phyloP scores from a whole-genome alignment of 352 stramenopile genomes.

The Discostella stelligera region DNA sequence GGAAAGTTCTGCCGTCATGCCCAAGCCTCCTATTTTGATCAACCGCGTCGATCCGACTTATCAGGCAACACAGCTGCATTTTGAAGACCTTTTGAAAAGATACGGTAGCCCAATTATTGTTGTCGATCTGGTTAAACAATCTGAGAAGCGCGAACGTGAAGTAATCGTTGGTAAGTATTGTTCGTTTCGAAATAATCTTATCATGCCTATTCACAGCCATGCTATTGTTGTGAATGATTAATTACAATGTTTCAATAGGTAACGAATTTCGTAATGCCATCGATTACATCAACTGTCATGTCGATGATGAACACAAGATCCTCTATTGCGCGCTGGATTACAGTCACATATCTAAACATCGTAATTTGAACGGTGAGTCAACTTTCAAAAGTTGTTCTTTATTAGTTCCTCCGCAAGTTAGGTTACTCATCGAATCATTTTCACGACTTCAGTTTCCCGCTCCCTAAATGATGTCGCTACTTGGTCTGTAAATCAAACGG shows the following conservation, averaged over 20 bases:
- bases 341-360: conserved; percentile 90
- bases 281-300: conserved; percentile 95
- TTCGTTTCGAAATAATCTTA: background rate
- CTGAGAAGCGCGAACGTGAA: conserved; percentile 95
- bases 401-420: background rate
- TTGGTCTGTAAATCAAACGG: conserved; percentile 95
- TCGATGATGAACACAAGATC: conserved; percentile 88
- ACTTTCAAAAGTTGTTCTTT: background rate
- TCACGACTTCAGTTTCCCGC: conserved; percentile 75
- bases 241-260: background rate
- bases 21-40: conserved; percentile 96
- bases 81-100: conserved; percentile 91
- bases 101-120: conserved; percentile 96
- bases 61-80: conserved; percentile 88
- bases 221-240: background rate
- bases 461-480: conserved; percentile 92
- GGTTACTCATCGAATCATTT: background rate
- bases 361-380: conserved; percentile 84
- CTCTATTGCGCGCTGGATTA: conserved; percentile 97
- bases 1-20: conserved; percentile 95
- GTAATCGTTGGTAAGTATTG: conserved; percentile 88
- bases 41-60: conserved; percentile 97
- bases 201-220: no score
- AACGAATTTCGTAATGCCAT: conserved; percentile 96
- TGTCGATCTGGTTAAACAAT: conserved; percentile 98